phyloP scores from a whole-genome alignment of 345 rosid species.

The Cardiospermum halicacabum region DNA sequence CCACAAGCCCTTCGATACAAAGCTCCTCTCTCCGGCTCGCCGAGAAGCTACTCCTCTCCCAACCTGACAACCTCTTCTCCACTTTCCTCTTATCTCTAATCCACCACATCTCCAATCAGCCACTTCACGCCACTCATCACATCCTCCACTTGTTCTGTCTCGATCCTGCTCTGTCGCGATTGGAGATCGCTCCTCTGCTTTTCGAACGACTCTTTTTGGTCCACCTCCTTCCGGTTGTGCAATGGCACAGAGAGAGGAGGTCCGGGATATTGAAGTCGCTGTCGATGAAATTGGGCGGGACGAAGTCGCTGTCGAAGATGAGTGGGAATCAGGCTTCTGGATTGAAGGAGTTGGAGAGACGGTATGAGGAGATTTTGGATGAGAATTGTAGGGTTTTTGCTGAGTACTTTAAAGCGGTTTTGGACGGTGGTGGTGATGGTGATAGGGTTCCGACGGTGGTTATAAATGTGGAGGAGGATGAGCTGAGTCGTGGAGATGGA shows the following conservation, averaged over 20 bases:
- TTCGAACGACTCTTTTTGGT: constrained; percentile 50
- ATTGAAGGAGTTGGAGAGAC: constrained; percentile 45
- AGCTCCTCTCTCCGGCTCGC: constrained; percentile 47
- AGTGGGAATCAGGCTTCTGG: constrained; percentile 44
- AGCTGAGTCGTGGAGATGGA: constrained; percentile 12
- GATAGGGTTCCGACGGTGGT: constrained; percentile 31
- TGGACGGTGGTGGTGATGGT: constrained; percentile 23
- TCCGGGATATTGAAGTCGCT: constrained; percentile 28
- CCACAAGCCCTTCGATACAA: constrained; percentile 19
- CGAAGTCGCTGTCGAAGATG: constrained; percentile 47
- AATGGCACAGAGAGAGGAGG: constrained; percentile 39
- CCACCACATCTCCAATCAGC: constrained; percentile 35
- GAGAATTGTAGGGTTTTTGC: constrained; percentile 53
- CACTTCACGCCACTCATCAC: constrained; percentile 32
- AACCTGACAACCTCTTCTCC: constrained; percentile 30
- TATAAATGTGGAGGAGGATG: constrained; percentile 14
- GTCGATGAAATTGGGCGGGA: not conserved
- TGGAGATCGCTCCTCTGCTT: constrained; percentile 39
- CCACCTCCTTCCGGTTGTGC: constrained; percentile 47
- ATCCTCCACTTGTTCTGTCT: constrained; percentile 37
- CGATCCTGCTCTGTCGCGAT: constrained; percentile 45
- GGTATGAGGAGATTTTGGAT: constrained; percentile 42
- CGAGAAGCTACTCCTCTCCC: constrained; percentile 42
- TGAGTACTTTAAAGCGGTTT: constrained; percentile 35
- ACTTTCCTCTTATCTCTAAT: constrained; percentile 47